Evolutionary conservation across 805 yeast species (phyloP).

Genomic region (Candida yuanshanica): DNA sequence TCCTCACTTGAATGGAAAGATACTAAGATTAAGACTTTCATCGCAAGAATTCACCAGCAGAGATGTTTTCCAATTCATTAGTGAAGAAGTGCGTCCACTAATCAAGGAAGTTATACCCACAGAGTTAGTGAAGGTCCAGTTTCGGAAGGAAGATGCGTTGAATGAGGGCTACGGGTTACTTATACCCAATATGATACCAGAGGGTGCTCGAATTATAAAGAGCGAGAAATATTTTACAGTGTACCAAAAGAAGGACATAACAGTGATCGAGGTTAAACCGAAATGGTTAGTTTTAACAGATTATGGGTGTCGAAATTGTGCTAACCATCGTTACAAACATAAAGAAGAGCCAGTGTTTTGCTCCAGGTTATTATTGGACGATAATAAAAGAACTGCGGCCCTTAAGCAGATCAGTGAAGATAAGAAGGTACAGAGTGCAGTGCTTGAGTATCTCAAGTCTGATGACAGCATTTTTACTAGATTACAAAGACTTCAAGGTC

Average conservation of each 20-base stretch:
- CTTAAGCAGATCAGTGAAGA: slow-evolving; percentile 2
- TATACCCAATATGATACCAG: slow-evolving; percentile 36
- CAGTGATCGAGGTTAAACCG: slow-evolving; percentile 50
- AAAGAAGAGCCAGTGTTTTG: slow-evolving; percentile 35
- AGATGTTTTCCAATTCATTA: slow-evolving; percentile 13
- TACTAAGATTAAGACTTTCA: slow-evolving; percentile 28
- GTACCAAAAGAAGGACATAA: slow-evolving; percentile 10
- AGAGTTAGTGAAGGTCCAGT: slow-evolving; percentile 12
- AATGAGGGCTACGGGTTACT: slow-evolving; percentile 39
- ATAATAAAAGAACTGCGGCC: background rate
- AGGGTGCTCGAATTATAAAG: slow-evolving; percentile 24
- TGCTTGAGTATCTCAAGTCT: slow-evolving; percentile 18
- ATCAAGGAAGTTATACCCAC: slow-evolving; percentile 25
- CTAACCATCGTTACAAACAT: slow-evolving; percentile 35
- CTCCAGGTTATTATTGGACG: slow-evolving; percentile 34
- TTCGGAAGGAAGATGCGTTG: slow-evolving; percentile 8
- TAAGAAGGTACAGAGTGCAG: background rate
- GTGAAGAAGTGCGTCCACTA: slow-evolving; percentile 14
- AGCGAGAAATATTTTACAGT: slow-evolving; percentile 35
- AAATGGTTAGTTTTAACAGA: slow-evolving; percentile 44
- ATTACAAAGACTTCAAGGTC: slow-evolving; percentile 21
- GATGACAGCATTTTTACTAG: slow-evolving; percentile 19
- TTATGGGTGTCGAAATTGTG: slow-evolving; percentile 52
- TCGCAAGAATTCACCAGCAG: slow-evolving; percentile 11
- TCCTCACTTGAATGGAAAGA: slow-evolving; percentile 26